Base-by-base conservation (phyloP, 495 filamentous ascomycete species). In the Darksidea phi region DNA sequence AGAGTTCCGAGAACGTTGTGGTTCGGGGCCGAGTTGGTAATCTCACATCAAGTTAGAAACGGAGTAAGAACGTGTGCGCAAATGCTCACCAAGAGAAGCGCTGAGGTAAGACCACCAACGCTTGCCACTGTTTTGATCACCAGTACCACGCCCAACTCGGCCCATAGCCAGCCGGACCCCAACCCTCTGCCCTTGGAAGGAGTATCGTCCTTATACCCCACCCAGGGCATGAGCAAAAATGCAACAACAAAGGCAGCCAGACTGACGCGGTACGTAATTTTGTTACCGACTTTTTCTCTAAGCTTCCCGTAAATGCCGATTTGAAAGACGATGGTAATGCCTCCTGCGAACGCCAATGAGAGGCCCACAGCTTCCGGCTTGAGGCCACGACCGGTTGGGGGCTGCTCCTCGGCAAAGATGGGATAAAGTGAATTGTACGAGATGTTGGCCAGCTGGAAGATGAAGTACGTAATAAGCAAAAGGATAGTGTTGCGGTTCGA, bases 361-460 rank as follows among this genome's bases (percentile, higher is more conserved):
- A 97, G 76, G 0, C 94, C 94, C 38, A 98, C 95, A 42, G 88
- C 88, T 38, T 84, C 79, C 0, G 95, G 88, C 0, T 81, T 83
- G 0, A 97, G 79, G 0, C 80, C 75, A 38, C 95, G 85, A 18
- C 94, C 94, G 0, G 82, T 84, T 0, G 94, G 94, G 0, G 84
- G 81, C 4, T 78, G 69, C 0, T 86, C 84, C 53, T 90, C 85
- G 7, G 84, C 87, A 66, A 97, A 98, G 47, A 97, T 93, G 0
- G 94, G 90, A 66, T 95, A 97, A 0, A 97, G 78, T 20, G 89
- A 89, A 69, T 91, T 94, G 79, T 90, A 96, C 11, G 89, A 86
- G 59, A 95, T 86, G 71, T 96, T 96, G 52, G 86, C 83, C 24
- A 97, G 79, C 53, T 95, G 89, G 70, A 97, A 96, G 36, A 96